A percentile compares a stretch with the other conserved stretches of the same genome.
phyloP scores from a whole-genome alignment of 441 rosid species.

The Mallotus japonicus region DNA sequence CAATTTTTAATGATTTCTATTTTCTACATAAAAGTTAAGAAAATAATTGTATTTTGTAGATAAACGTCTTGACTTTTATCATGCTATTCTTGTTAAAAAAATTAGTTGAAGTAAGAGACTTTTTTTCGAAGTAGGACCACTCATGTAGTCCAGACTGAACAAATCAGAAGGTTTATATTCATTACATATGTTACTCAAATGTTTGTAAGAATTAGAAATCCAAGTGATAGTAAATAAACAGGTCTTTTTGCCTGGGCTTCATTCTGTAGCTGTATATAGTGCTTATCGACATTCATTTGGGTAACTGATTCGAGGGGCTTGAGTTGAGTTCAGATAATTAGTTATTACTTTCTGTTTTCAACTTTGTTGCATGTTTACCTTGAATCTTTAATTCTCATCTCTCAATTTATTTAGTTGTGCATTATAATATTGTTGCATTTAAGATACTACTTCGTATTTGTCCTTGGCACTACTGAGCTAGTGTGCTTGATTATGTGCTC shows the following conservation, averaged over 20 bases:
- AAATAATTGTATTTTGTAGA: not conserved
- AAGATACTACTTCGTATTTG: not conserved
- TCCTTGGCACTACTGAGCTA: not conserved
- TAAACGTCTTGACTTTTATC: not conserved
- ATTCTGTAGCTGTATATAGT: not conserved
- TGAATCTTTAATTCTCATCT: not conserved
- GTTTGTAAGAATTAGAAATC: not conserved
- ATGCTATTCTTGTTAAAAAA: not conserved
- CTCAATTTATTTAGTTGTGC: not conserved
- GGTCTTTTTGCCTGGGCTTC: not conserved
- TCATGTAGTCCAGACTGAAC: not conserved
- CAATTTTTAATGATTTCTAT: not conserved
- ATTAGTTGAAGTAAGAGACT: not conserved
- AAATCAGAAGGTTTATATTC: not conserved
- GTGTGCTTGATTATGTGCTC: not conserved
- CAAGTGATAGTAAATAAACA: not conserved
- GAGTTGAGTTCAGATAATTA: not conserved
- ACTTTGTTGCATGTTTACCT: not conserved
- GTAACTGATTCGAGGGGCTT: not conserved
- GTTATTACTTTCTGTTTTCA: not conserved
- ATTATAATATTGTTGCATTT: not conserved
- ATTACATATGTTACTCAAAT: not conserved
- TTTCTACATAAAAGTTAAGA: not conserved
- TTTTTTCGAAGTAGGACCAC: not conserved
- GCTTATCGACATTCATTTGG: not conserved